phyloP scores from a whole-genome alignment of 768 basidiomycete species.

The Tubosaeta sp. region DNA sequence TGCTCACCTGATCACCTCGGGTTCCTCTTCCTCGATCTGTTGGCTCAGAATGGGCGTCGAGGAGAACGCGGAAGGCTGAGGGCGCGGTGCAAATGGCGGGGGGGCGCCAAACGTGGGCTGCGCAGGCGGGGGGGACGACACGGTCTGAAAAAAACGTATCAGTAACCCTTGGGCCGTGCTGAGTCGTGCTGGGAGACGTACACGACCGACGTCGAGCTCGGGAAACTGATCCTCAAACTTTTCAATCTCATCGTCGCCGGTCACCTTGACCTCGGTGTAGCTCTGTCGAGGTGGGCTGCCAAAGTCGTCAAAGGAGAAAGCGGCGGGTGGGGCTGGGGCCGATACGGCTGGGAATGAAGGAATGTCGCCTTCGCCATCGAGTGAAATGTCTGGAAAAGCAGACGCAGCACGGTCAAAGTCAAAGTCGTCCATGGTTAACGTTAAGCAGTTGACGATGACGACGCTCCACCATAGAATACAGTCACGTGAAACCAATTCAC shows the following conservation, averaged over 20 bases:
- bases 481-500: slow-evolving; percentile 8
- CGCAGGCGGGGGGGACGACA: slow-evolving; percentile 27
- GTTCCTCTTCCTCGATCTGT: slow-evolving; percentile 70
- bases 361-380: slow-evolving; percentile 62
- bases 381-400: slow-evolving; percentile 80
- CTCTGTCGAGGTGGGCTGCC: slow-evolving; percentile 40
- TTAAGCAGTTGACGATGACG: neutral
- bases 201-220: slow-evolving; percentile 56
- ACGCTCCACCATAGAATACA: neutral
- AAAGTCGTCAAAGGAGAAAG: slow-evolving; percentile 69
- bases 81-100: slow-evolving; percentile 69
- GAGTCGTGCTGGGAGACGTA: slow-evolving; percentile 21
- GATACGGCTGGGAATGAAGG: slow-evolving; percentile 36
- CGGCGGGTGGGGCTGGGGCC: slow-evolving; percentile 30
- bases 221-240: slow-evolving; percentile 86
- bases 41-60: slow-evolving; percentile 73
- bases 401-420: slow-evolving; percentile 81
- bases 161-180: slow-evolving; percentile 12
- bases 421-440: slow-evolving; percentile 41
- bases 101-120: slow-evolving; percentile 44
- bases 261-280: slow-evolving; percentile 66
- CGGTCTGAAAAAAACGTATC: slow-evolving; percentile 21
- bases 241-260: slow-evolving; percentile 81
- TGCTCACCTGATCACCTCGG: slow-evolving; percentile 76
- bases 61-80: slow-evolving; percentile 65